phyloP scores from a whole-genome alignment of 192 early-diverging fungal genomes.

The Linnemannia zychae region DNA sequence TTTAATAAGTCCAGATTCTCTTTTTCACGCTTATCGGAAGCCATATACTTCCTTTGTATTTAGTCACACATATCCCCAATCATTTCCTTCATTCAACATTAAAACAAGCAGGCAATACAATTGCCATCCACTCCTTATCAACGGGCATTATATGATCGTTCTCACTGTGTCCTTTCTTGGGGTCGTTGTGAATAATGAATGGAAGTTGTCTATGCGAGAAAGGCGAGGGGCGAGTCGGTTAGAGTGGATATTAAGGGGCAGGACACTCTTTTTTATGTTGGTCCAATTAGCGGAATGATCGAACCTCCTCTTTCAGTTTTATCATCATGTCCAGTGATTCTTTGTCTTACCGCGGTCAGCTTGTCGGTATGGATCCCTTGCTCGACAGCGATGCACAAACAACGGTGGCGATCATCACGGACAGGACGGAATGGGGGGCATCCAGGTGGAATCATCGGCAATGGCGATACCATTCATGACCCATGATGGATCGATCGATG shows the following conservation, averaged over 20 bases:
- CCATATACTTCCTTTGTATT: neutral
- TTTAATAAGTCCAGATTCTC: neutral
- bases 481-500: constrained; percentile 34
- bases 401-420: neutral
- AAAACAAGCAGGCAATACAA: neutral
- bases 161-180: too few relatives aligned
- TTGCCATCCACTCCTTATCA: neutral
- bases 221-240: neutral
- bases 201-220: too few relatives aligned
- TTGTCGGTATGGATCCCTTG: constrained; percentile 34
- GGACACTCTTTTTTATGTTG: constrained; percentile 1
- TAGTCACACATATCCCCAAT: neutral
- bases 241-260: neutral
- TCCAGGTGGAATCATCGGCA: neutral
- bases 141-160: too few relatives aligned
- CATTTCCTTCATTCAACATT: neutral
- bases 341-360: constrained; percentile 41
- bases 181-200: too few relatives aligned
- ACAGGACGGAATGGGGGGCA: neutral
- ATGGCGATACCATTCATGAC: constrained; percentile 12
- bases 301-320: constrained; percentile 30
- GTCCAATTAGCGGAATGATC: constrained; percentile 2
- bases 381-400: neutral
- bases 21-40: neutral
- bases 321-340: constrained; percentile 42